phyloP scores from a whole-genome alignment of 1,139 yeast species.

The Candida sp. region DNA sequence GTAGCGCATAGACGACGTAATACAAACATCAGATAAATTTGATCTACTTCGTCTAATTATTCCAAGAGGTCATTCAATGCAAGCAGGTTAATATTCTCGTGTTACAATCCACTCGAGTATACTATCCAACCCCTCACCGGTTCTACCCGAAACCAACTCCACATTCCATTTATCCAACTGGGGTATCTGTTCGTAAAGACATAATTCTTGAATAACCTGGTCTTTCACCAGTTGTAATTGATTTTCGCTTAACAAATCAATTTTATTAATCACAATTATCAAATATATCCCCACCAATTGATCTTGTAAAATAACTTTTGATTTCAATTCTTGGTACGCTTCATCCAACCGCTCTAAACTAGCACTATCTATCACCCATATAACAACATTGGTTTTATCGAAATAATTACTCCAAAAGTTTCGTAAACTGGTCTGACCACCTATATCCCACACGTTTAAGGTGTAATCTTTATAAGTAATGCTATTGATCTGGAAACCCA shows the following conservation, averaged over 20 bases:
- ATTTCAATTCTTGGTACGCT: slow-evolving; percentile 59
- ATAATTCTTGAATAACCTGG: slow-evolving; percentile 18
- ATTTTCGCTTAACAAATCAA: slow-evolving; percentile 39
- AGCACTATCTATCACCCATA: slow-evolving; percentile 91
- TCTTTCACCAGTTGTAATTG: slow-evolving; percentile 12
- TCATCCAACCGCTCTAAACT: slow-evolving; percentile 61
- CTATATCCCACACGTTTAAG: slow-evolving; percentile 76
- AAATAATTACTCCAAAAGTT: slow-evolving; percentile 91
- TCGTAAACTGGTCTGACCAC: slow-evolving; percentile 81
- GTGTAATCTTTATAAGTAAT: slow-evolving; percentile 24
- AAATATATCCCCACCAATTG: slow-evolving; percentile 65
- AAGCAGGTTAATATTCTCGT: slow-evolving; percentile 13
- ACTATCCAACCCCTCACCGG: slow-evolving; percentile 45
- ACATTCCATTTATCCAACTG: slow-evolving; percentile 33
- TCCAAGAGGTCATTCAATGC: no score
- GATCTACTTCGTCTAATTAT: no score
- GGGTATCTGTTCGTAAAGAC: slow-evolving; percentile 19
- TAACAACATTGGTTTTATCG: slow-evolving; percentile 74
- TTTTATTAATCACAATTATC: slow-evolving; percentile 54
- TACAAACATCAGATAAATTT: no score
- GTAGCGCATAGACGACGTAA: no score
- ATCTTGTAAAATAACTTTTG: slow-evolving; percentile 61
- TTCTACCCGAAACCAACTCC: slow-evolving; percentile 51
- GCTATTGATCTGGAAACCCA: slow-evolving; percentile 52
- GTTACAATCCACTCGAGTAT: slow-evolving; percentile 51